Percentiles rank a stretch among this genome's conserved stretches.
phyloP scores from a whole-genome alignment of 148 eudicot species.

The Oxyria digyna region DNA sequence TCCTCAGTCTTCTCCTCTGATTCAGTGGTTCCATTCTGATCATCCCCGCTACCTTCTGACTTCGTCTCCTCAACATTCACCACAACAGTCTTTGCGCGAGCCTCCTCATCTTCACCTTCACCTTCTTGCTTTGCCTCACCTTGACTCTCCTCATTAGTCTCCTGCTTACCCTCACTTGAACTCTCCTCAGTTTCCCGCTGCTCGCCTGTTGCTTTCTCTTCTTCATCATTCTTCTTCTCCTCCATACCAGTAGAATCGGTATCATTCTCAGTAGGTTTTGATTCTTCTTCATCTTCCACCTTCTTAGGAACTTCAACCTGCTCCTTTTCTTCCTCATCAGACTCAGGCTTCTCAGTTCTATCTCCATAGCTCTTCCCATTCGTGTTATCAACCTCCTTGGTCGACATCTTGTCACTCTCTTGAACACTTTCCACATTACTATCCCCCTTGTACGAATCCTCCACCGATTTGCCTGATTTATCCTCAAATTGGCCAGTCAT shows the following conservation, averaged over 20 bases:
- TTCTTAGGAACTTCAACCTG: conserved; percentile 5
- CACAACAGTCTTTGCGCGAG: conserved; percentile 10
- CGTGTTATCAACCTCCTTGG: conserved; percentile 15
- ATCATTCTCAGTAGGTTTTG: conserved; percentile 11
- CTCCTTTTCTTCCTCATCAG: conserved; percentile 15
- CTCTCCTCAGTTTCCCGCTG: conserved; percentile 14
- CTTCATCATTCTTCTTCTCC: conserved; percentile 14
- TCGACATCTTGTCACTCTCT: conserved; percentile 8
- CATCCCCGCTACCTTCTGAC: not conserved
- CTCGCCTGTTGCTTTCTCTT: conserved; percentile 8
- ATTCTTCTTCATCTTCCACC: conserved; percentile 3
- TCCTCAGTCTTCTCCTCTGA: conserved; percentile 11
- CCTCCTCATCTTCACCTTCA: conserved; percentile 9
- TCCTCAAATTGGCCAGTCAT: conserved; percentile 3
- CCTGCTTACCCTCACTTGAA: conserved; percentile 5
- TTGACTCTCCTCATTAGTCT: conserved; percentile 9
- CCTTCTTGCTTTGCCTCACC: conserved; percentile 9
- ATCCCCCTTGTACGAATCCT: conserved; percentile 21
- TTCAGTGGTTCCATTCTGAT: not conserved
- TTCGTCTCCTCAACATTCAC: not conserved
- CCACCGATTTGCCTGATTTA: conserved; percentile 17
- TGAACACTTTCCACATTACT: conserved; percentile 8
- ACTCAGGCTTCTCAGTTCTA: conserved; percentile 13
- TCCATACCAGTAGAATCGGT: not conserved
- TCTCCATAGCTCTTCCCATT: conserved; percentile 14